These are phyloP conservation scores for Pulveroboletus sp. DNA, from an alignment of 768 basidiomycete genomes.

Conservation along the genomic window DNA sequence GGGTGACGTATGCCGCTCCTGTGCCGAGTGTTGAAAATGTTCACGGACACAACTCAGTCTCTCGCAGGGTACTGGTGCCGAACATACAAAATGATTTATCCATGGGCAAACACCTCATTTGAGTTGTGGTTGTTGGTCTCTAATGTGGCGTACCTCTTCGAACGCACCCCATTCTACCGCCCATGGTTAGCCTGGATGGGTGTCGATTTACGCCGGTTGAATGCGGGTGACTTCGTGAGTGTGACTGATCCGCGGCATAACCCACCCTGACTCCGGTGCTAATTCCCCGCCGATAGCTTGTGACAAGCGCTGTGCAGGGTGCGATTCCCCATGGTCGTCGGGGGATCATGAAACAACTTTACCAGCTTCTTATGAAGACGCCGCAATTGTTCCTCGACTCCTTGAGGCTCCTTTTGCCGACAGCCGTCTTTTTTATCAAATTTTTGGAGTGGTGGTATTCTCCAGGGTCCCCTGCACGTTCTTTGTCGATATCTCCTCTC, in stretches of 20 bases:
- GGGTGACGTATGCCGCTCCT: conserved; percentile 46
- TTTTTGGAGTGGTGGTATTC: conserved; percentile 99
- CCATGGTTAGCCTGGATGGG: conserved; percentile 90
- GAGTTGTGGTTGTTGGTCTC: conserved; percentile 81
- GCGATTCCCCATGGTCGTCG: conserved; percentile 23
- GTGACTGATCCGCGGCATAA: neutral
- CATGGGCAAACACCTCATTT: conserved; percentile 71
- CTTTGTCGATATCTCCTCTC: conserved; percentile 55
- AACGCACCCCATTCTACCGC: conserved; percentile 78
- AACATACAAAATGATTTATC: conserved; percentile 72
- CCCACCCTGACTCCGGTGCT: conserved; percentile 1
- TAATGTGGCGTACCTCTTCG: conserved; percentile 90
- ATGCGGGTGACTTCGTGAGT: conserved; percentile 74
- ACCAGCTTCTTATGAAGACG: conserved; percentile 44
- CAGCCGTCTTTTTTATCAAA: conserved; percentile 91
- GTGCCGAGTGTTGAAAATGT: neutral
- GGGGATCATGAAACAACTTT: conserved; percentile 42
- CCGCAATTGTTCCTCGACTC: conserved; percentile 73
- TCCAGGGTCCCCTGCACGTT: conserved; percentile 79
- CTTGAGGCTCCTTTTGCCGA: conserved; percentile 73
- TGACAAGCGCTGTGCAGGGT: conserved; percentile 14
- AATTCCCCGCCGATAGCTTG: conserved; percentile 13
- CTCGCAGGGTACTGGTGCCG: conserved; percentile 51
- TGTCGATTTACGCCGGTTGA: conserved; percentile 75
- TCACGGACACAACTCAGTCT: conserved; percentile 36